phyloP scores from a whole-genome alignment of 78 protist species.

The Anaeramoeba ignava region DNA sequence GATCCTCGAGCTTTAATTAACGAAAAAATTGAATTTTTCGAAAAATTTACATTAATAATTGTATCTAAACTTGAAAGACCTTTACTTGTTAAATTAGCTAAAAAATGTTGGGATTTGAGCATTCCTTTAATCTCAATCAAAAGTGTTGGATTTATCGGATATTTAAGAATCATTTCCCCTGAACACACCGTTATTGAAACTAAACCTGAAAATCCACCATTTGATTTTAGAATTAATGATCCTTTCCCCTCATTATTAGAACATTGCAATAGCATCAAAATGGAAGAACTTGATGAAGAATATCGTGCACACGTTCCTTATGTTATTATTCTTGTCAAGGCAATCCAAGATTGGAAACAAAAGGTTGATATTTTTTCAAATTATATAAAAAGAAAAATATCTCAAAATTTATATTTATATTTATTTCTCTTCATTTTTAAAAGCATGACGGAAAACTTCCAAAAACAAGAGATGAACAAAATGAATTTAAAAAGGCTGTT shows the following conservation, averaged over 20 bases:
- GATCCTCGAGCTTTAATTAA: not conserved
- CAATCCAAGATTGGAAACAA: not conserved
- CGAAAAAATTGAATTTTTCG: not conserved
- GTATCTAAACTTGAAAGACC: not conserved
- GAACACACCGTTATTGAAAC: not conserved
- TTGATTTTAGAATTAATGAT: not conserved
- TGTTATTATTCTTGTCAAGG: not conserved
- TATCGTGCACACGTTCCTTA: not conserved
- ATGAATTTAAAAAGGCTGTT: not conserved
- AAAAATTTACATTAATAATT: not conserved
- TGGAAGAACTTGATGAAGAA: conserved; percentile 1
- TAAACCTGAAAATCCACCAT: not conserved
- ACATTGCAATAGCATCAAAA: not conserved
- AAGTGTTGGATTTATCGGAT: not conserved
- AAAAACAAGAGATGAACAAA: conserved; percentile 1
- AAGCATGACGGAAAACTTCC: not conserved
- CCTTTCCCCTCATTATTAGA: not conserved
- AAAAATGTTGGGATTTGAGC: not conserved
- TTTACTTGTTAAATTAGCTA: not conserved
- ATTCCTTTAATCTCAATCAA: not conserved
- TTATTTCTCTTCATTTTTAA: not conserved
- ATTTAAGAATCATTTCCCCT: not conserved
- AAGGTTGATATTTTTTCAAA: no score
- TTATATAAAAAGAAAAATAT: no score
- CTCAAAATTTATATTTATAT: not conserved